Conservation (phyloP, 2,329 filamentous ascomycete species). For the Apiospora arundinis region DNA sequence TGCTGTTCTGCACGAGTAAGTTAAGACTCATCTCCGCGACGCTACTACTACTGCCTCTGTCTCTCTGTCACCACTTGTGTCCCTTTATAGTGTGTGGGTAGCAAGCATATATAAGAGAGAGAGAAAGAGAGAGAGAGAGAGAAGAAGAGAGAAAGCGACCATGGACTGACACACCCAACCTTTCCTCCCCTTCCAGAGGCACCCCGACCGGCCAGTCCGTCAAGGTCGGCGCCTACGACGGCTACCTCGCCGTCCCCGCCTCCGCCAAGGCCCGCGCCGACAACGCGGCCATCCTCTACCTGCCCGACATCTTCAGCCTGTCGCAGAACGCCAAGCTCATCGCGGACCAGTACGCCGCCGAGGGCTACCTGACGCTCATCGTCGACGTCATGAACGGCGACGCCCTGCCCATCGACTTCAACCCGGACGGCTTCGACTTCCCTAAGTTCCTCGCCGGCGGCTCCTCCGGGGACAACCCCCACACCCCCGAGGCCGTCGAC, state of each 20-base stretch:
- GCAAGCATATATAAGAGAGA: not conserved
- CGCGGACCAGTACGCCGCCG: conserved; percentile 76
- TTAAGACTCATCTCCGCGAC: not conserved
- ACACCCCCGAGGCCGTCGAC: conserved; percentile 53
- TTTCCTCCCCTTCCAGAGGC: conserved; percentile 45
- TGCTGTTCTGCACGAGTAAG: conserved; percentile 6
- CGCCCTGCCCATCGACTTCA: conserved; percentile 61
- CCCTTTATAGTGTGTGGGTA: not conserved
- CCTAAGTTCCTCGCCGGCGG: conserved; percentile 51
- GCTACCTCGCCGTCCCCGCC: conserved; percentile 56
- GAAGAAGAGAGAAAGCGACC: not conserved
- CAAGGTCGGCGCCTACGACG: conserved; percentile 54
- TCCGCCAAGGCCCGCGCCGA: conserved; percentile 41
- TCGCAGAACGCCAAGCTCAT: conserved; percentile 68
- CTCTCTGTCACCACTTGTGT: not conserved
- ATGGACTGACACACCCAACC: not conserved
- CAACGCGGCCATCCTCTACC: conserved; percentile 52
- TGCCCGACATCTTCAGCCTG: conserved; percentile 59
- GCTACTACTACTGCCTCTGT: not conserved
- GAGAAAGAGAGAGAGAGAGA: not conserved
- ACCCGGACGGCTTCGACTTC: conserved; percentile 49
- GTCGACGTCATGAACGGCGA: conserved; percentile 76
- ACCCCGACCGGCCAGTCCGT: conserved; percentile 52
- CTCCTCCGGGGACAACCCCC: conserved; percentile 54
- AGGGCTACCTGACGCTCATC: conserved; percentile 73